Evolutionary conservation across 2,329 filamentous ascomycete species (phyloP).

Genomic region (Aspergillus hiratsukae): DNA sequence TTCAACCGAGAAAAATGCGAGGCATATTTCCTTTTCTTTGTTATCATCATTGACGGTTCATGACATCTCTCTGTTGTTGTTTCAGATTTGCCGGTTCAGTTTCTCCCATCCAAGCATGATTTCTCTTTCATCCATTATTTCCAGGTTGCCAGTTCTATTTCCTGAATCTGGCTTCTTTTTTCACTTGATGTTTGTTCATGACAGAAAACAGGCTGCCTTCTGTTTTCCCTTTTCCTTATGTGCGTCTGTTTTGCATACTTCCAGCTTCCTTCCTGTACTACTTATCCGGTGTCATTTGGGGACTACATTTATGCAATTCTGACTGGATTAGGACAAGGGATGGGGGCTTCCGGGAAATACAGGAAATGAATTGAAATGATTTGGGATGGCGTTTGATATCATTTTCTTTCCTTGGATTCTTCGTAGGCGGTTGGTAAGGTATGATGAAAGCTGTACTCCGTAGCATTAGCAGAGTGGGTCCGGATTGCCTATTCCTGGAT

Average conservation of each 20-base stretch:
- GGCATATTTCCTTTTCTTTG: slow-evolving; percentile 15
- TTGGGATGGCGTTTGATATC: slow-evolving; percentile 13
- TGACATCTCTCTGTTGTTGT: slow-evolving; percentile 15
- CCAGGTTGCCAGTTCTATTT: slow-evolving; percentile 13
- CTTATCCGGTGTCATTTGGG: slow-evolving; percentile 21
- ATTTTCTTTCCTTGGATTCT: neutral
- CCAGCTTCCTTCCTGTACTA: slow-evolving; percentile 23
- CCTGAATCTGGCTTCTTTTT: slow-evolving; percentile 16
- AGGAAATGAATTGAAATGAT: slow-evolving; percentile 16
- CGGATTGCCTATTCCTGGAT: too few species aligned
- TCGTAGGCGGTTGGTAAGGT: neutral
- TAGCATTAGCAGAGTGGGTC: neutral
- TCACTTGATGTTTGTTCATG: slow-evolving; percentile 13
- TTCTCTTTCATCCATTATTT: slow-evolving; percentile 19
- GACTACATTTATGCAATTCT: slow-evolving; percentile 16
- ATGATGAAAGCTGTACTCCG: neutral
- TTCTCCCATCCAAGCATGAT: slow-evolving; percentile 20
- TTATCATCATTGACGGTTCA: slow-evolving; percentile 16
- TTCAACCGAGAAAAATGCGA: slow-evolving; percentile 32
- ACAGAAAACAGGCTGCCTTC: slow-evolving; percentile 7
- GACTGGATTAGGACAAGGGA: slow-evolving; percentile 19
- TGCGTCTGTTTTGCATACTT: slow-evolving; percentile 20
- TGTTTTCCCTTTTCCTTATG: slow-evolving; percentile 13
- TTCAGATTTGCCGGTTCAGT: slow-evolving; percentile 11
- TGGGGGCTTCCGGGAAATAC: slow-evolving; percentile 8